phyloP scores from a whole-genome alignment of 1,284 basidiomycete genomes.

The Cryptococcus sp. region DNA sequence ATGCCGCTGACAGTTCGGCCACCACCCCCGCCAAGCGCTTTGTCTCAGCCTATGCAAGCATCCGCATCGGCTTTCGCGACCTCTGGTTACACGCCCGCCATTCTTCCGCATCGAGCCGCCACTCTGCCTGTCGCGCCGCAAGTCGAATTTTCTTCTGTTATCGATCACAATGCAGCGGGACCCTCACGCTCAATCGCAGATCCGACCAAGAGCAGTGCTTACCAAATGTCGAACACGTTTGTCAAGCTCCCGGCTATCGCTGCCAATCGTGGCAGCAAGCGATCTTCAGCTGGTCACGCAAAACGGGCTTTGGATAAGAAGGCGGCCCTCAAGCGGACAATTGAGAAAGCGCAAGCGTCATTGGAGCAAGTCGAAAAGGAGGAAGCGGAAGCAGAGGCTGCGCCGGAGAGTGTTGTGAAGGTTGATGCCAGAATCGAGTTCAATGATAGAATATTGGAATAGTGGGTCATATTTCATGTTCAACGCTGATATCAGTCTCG shows the following conservation, averaged over 20 bases:
- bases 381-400: constrained; percentile 4
- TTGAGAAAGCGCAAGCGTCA: constrained; percentile 11
- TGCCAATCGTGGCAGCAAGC: constrained; percentile 1
- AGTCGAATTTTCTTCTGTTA: no score
- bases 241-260: constrained; percentile 5
- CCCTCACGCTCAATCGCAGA: not conserved
- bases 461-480: constrained; percentile 6
- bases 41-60: constrained; percentile 15
- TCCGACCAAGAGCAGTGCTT: not conserved
- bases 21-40: constrained; percentile 11
- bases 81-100: constrained; percentile 11
- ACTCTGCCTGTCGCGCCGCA: constrained; percentile 8
- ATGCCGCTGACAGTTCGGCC: constrained; percentile 6
- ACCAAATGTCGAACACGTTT: constrained; percentile 7
- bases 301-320: constrained; percentile 11
- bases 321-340: constrained; percentile 8
- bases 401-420: not conserved
- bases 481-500: constrained; percentile 12
- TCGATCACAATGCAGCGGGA: not conserved
- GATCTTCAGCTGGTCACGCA: constrained; percentile 8
- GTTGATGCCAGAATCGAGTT: constrained; percentile 10
- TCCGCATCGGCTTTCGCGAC: constrained; percentile 9
- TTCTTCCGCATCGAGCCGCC: constrained; percentile 12
- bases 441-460: constrained; percentile 12
- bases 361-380: constrained; percentile 12